Percentiles rank a stretch among this genome's conserved stretches.
Conservation (phyloP, 2,329 filamentous ascomycete species). For the Pseudogymnoascus verrucosus region DNA sequence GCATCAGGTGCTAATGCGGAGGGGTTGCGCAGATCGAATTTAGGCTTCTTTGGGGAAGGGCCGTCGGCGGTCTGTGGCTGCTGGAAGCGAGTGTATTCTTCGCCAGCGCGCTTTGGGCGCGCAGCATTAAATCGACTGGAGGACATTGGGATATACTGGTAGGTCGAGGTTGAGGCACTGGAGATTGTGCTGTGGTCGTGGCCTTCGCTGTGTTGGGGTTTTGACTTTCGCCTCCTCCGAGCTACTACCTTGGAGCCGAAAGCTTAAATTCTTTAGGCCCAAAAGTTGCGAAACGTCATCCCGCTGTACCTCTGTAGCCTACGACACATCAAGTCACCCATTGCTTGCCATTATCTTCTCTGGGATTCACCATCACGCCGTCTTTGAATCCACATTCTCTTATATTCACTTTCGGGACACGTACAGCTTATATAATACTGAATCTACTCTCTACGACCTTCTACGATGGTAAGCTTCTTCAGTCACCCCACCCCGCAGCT, state of each 20-base stretch:
- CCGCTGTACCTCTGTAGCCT: slow-evolving; percentile 1
- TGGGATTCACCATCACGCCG: neutral
- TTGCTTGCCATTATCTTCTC: neutral
- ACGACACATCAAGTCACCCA: neutral
- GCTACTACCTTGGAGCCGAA: neutral
- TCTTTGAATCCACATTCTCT: neutral
- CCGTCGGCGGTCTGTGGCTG: slow-evolving; percentile 45
- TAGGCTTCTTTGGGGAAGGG: slow-evolving; percentile 64
- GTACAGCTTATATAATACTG: neutral
- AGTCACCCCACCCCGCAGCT: neutral
- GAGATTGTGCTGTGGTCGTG: neutral
- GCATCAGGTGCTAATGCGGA: slow-evolving; percentile 82
- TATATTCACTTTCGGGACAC: neutral
- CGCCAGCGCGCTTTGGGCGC: slow-evolving; percentile 74
- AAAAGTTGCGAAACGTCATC: slow-evolving; percentile 2
- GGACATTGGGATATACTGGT: slow-evolving; percentile 36
- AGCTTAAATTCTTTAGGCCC: neutral
- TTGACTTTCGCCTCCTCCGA: neutral
- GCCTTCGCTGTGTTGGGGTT: neutral
- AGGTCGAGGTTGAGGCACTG: neutral
- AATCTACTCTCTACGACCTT: neutral
- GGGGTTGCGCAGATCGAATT: slow-evolving; percentile 91
- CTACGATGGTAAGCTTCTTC: neutral
- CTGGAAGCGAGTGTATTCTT: slow-evolving; percentile 70
- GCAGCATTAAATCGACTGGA: slow-evolving; percentile 52